phyloP scores from a whole-genome alignment of 768 basidiomycete species.

The Kwoniella pini region DNA sequence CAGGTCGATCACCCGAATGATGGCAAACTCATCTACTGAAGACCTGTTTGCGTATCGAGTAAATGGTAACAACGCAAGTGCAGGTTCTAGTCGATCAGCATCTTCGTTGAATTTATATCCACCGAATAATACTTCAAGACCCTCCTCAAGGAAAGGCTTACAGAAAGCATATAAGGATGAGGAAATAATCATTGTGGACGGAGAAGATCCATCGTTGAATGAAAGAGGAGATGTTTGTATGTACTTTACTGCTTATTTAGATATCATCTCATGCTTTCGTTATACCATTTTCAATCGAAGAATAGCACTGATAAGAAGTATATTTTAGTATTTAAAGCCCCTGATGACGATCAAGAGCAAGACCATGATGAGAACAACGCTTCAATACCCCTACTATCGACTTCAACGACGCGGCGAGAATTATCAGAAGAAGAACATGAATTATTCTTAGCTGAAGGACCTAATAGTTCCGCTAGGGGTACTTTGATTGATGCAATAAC shows the following conservation, averaged over 20 bases:
- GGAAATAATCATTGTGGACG: neutral
- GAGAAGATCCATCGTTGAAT: neutral
- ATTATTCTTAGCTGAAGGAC: constrained; percentile 16
- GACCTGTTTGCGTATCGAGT: constrained; percentile 1
- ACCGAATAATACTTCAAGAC: neutral
- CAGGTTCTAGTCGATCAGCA: constrained; percentile 10
- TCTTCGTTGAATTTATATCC: constrained; percentile 16
- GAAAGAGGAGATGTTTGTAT: constrained; percentile 8
- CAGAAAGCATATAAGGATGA: constrained; percentile 12
- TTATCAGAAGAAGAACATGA: constrained; percentile 19
- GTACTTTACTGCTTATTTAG: neutral
- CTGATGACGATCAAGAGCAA: constrained; percentile 11
- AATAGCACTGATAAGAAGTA: too few species aligned
- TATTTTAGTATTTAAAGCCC: constrained; percentile 24
- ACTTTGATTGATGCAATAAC: constrained; percentile 23
- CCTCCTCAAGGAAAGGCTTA: constrained; percentile 10
- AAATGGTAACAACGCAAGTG: constrained; percentile 1
- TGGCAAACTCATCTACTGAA: neutral
- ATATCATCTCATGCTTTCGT: too few species aligned
- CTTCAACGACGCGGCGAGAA: neutral
- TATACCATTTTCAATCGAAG: too few species aligned
- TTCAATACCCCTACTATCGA: constrained; percentile 11
- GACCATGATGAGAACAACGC: constrained; percentile 8
- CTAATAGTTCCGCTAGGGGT: constrained; percentile 11
- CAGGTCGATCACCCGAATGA: neutral